These are phyloP conservation scores for Penicillium sp. DNA, from an alignment of 2,329 filamentous ascomycete species.

Conservation along the genomic window DNA sequence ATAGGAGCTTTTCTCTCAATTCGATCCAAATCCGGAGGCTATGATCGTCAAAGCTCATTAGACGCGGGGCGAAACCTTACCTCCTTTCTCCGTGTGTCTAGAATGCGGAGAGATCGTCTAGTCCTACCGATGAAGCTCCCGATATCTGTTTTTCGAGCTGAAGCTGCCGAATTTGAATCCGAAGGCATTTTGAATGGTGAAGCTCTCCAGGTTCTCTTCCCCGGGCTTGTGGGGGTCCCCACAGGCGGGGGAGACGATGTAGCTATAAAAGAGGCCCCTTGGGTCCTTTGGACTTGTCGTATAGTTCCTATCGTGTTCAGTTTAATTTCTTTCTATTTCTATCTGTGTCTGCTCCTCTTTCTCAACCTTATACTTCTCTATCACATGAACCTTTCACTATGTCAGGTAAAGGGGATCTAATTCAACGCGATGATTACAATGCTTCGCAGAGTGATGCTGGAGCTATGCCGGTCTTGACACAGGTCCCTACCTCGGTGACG, in stretches of 20 bases:
- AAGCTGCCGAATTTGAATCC: background rate
- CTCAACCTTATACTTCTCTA: background rate
- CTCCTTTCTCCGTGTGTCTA: too few relatives aligned
- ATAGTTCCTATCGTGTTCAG: background rate
- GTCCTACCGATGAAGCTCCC: background rate
- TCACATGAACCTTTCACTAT: background rate
- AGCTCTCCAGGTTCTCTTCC: background rate
- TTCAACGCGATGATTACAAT: background rate
- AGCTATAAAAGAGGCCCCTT: background rate
- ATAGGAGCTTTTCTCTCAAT: too few relatives aligned
- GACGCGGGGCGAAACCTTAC: background rate
- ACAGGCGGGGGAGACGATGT: background rate
- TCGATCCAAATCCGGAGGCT: background rate
- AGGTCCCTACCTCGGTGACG: background rate
- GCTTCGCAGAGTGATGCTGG: background rate
- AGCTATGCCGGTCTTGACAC: background rate
- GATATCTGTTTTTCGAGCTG: background rate
- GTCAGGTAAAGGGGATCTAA: background rate
- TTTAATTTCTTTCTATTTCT: background rate
- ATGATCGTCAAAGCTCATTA: background rate
- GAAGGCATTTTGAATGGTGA: background rate
- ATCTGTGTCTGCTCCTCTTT: background rate
- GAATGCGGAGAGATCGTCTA: background rate
- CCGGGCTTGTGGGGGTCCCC: background rate
- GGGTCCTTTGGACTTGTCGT: background rate